These are phyloP conservation scores for Quaeritorhiza haematococci DNA, from an alignment of 371 early-diverging fungal genomes.

Conservation along the genomic window DNA sequence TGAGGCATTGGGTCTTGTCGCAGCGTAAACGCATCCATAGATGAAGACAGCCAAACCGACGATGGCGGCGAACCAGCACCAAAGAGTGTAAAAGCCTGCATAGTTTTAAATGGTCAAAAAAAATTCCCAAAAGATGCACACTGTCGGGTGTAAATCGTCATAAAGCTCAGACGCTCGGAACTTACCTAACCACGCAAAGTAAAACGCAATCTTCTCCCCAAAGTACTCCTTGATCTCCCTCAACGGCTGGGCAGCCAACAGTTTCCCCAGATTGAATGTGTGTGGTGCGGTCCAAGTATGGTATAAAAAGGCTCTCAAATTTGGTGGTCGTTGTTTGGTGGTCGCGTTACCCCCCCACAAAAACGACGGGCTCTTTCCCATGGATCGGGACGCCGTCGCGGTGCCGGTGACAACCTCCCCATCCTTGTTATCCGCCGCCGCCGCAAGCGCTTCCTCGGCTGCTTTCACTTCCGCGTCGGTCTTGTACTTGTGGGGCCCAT, in stretches of 20 bases:
- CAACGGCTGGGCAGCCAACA: slow-evolving; percentile 19
- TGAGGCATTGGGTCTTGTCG: not conserved
- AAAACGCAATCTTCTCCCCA: slow-evolving; percentile 58
- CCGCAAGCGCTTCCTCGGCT: slow-evolving; percentile 31
- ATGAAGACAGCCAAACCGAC: slow-evolving; percentile 42
- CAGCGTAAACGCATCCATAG: slow-evolving; percentile 32
- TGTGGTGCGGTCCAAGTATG: slow-evolving; percentile 15
- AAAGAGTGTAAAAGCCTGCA: slow-evolving; percentile 33
- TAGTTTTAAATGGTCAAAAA: not conserved
- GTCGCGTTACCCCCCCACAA: no score
- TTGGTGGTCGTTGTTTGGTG: no score
- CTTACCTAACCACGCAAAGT: slow-evolving; percentile 54
- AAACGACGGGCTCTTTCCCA: not conserved
- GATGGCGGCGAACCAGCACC: slow-evolving; percentile 40
- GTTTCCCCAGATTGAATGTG: not conserved
- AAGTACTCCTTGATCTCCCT: slow-evolving; percentile 43
- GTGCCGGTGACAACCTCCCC: not conserved
- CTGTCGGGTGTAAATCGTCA: no score
- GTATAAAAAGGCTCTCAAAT: slow-evolving; percentile 24
- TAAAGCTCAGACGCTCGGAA: not conserved
- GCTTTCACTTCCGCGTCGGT: slow-evolving; percentile 27
- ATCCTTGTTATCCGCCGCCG: not conserved
- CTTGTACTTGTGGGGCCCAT: slow-evolving; percentile 29
- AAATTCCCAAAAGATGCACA: no score
- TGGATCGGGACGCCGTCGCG: not conserved